Percentiles rank a stretch among this genome's conserved stretches.
Conservation (phyloP, 2,329 filamentous ascomycete genomes). For the Herpotrichia juniperi region DNA sequence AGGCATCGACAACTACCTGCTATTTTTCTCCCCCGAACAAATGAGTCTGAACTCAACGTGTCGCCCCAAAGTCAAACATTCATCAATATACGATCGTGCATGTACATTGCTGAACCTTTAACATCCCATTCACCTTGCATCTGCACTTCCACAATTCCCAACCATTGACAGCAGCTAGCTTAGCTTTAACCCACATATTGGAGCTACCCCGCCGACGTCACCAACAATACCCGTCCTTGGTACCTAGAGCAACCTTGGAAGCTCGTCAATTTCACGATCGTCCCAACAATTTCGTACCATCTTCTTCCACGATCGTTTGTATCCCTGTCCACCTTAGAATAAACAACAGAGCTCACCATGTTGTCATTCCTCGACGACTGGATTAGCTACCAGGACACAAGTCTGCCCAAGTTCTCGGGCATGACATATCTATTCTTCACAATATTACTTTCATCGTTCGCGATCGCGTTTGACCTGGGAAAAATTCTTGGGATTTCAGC, state of each 20-base stretch:
- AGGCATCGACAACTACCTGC: too few relatives aligned
- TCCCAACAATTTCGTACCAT: neutral
- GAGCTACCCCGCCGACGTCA: neutral
- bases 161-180: too few relatives aligned
- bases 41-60: too few relatives aligned
- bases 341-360: neutral
- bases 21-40: too few relatives aligned
- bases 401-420: constrained; percentile 36
- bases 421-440: constrained; percentile 35
- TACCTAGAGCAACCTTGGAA: neutral
- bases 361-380: constrained; percentile 24
- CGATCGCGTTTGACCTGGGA: constrained; percentile 26
- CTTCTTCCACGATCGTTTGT: neutral
- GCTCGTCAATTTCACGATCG: neutral
- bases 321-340: too few relatives aligned
- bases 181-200: neutral
- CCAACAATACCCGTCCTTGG: neutral
- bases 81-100: too few relatives aligned
- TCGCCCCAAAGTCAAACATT: too few relatives aligned
- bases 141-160: too few relatives aligned
- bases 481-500: constrained; percentile 6
- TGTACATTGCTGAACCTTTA: too few relatives aligned
- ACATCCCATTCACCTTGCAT: too few relatives aligned
- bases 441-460: constrained; percentile 29
- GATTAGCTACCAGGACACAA: constrained; percentile 36